A percentile compares a stretch with the other conserved stretches of the same genome.
phyloP scores from a whole-genome alignment of 306 rosid species.

The Pyrus pyrifolia region DNA sequence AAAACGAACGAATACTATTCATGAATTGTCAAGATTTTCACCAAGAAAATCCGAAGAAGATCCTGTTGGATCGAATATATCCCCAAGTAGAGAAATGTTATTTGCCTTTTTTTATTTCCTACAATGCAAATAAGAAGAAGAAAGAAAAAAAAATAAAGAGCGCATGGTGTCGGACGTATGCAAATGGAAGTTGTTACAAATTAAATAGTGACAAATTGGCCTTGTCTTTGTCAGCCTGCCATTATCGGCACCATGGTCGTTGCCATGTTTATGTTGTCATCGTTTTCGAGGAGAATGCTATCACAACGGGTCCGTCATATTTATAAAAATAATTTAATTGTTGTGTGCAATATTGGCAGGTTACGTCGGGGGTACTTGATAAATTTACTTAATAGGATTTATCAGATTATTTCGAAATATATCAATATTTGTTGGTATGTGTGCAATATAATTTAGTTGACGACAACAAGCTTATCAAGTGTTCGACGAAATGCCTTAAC shows the following conservation, averaged over 20 bases:
- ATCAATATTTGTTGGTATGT: accelerated
- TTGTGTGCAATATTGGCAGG: too few species aligned
- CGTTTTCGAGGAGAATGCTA: background rate
- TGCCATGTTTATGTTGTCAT: background rate
- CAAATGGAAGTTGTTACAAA: background rate
- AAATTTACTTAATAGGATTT: accelerated
- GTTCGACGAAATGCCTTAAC: too few species aligned
- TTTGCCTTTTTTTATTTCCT: background rate
- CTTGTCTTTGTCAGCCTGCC: background rate
- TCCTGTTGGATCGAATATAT: background rate
- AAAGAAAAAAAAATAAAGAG: background rate
- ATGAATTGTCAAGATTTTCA: too few species aligned
- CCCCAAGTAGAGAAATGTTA: background rate
- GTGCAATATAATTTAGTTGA: too few species aligned
- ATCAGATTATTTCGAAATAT: too few species aligned
- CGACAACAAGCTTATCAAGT: accelerated
- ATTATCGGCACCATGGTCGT: background rate
- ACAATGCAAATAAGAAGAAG: background rate
- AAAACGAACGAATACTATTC: too few species aligned
- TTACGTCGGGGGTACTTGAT: accelerated
- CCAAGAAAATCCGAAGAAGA: accelerated
- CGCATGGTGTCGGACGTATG: background rate
- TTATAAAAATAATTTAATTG: too few species aligned
- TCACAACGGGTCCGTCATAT: too few species aligned
- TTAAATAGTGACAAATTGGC: background rate